Evolutionary conservation across 2,329 filamentous ascomycete genomes (phyloP).

Genomic region (Ophiosphaerella herpotricha): DNA sequence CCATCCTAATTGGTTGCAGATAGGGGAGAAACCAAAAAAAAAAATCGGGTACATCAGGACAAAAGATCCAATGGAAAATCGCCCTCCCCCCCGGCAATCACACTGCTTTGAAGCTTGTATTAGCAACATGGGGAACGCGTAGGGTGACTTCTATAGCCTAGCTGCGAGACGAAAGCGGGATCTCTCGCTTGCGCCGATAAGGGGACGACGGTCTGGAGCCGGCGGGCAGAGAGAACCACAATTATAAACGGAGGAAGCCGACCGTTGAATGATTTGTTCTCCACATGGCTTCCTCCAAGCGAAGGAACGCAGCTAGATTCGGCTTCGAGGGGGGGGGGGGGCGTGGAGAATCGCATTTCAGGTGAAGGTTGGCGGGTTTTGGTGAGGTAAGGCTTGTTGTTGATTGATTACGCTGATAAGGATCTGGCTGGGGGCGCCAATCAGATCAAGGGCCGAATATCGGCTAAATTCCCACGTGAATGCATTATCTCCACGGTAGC

Average conservation of each 20-base stretch:
- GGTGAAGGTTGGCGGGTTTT: conserved; percentile 18
- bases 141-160: conserved; percentile 5
- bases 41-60: too few relatives aligned
- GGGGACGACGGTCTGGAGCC: conserved; percentile 8
- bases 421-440: conserved; percentile 12
- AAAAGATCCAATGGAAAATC: conserved; percentile 7
- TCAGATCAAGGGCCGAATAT: conserved; percentile 9
- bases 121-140: conserved; percentile 3
- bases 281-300: not conserved
- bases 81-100: not conserved
- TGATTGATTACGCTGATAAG: conserved; percentile 25
- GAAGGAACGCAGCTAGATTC: too few relatives aligned
- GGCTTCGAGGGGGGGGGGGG: conserved; percentile 12
- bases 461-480: conserved; percentile 11
- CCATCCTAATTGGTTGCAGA: conserved; percentile 26
- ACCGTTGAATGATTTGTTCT: conserved; percentile 15
- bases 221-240: conserved; percentile 5
- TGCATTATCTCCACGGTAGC: conserved; percentile 14
- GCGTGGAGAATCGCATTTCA: conserved; percentile 17
- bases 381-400: conserved; percentile 25
- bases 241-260: conserved; percentile 8
- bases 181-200: conserved; percentile 28
- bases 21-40: conserved; percentile 8
- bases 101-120: conserved; percentile 11
- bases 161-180: conserved; percentile 11